Evolutionary conservation across 805 yeast genomes (phyloP), one percentile per base, ranked within the genome.

Genomic region (Zygoascus tannicola): DNA sequence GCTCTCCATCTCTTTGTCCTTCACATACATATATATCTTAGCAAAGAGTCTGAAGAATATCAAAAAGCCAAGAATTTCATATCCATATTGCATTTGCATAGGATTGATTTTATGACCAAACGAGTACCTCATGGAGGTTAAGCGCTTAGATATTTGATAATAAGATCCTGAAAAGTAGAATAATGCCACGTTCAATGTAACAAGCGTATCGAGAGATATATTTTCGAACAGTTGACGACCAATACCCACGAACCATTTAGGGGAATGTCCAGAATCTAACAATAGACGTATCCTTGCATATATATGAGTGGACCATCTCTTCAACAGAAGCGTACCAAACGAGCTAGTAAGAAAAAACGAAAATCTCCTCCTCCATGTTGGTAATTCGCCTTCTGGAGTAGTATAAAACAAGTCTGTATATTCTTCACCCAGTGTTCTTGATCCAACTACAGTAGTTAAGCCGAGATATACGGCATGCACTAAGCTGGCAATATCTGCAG

Each of bases 361-460:
- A 1, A 78, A 45, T 44, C 85, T 68, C 22, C 75, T 44, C 19
- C 8, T 21, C 38, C 50, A 41, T 4, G 56, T 45, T 1, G 59
- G 67, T 3, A 60, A 43, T 8, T 42, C 35, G 10, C 58, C 47
- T n/a, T 50, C 41, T 4, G 50, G 32, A 3, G 60, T 56, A 8
- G 56, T 38, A 37, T 59, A 59, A 38, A 56, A 54, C 5, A 63
- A 46, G 41, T 90, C 95, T 12, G 87, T 87, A 62, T 90, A 90
- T 63, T 90, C 97, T 58, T 90, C 97, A 1, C 98, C 98, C 22
- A 92, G 64, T 0, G 97, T 90, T 43, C 90, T 70, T 1, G 84
- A 75, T 0, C 90, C 90, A 4, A 75, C 46, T 12, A 82, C 63
- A 0, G 96, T 88, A 0, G 97, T 90, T 19, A 85, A 63, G 2